Evolutionary conservation across 768 basidiomycete species (phyloP).

Genomic region (Mycena crocata): DNA sequence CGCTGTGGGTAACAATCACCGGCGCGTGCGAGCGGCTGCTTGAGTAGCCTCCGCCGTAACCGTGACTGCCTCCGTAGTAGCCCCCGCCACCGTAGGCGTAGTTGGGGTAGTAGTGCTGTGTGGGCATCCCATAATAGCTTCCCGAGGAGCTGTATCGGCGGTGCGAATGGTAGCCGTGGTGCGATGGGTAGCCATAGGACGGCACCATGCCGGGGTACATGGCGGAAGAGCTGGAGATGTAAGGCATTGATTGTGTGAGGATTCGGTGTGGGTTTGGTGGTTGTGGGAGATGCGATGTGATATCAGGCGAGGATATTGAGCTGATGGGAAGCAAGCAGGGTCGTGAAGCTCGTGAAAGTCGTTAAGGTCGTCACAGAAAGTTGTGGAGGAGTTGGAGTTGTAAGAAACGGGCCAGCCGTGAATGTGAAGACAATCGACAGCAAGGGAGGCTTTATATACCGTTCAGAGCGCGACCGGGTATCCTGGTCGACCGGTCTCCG

Average conservation of each 20-base stretch:
- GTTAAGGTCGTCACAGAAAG: constrained; percentile 6
- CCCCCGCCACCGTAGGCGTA: background rate
- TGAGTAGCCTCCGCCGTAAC: background rate
- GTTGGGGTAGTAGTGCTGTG: constrained; percentile 15
- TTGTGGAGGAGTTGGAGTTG: background rate
- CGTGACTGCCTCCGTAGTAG: background rate
- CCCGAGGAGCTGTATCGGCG: constrained; percentile 7
- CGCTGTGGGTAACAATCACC: constrained; percentile 4
- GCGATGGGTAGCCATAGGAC: constrained; percentile 1
- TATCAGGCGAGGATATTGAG: background rate
- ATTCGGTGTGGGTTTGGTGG: background rate
- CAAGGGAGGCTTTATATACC: background rate
- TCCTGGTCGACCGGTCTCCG: constrained; percentile 1
- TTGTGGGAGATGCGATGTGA: background rate
- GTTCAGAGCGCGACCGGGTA: background rate
- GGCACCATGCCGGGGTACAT: constrained; percentile 15
- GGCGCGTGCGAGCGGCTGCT: background rate
- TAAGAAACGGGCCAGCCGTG: constrained; percentile 15
- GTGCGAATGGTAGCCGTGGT: constrained; percentile 4
- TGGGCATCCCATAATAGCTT: constrained; percentile 18
- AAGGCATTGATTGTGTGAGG: constrained; percentile 4
- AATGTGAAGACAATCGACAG: background rate
- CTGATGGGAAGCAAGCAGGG: too few species aligned
- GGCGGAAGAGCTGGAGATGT: constrained; percentile 10
- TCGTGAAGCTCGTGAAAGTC: constrained; percentile 17